Evolutionary conservation across 345 rosid species (phyloP).

Genomic region (Syzygium grande): DNA sequence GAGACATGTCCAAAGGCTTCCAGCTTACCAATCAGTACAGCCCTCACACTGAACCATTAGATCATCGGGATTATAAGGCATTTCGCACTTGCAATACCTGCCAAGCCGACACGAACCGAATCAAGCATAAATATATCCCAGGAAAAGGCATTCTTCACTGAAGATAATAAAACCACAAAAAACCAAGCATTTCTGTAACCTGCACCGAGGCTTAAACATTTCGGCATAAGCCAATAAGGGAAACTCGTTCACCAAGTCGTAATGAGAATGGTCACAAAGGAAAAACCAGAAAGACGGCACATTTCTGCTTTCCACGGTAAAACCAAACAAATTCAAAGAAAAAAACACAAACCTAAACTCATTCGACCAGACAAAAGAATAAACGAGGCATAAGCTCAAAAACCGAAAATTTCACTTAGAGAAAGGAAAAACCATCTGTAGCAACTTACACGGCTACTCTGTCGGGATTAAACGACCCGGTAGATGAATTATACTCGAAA

Average conservation of each 20-base stretch:
- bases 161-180: neutral
- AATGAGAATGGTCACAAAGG: neutral
- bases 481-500: slow-evolving; percentile 82
- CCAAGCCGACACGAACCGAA: slow-evolving; percentile 1
- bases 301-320: neutral
- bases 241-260: neutral
- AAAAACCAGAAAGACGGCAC: neutral
- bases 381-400: neutral
- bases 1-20: neutral
- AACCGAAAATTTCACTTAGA: neutral
- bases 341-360: neutral
- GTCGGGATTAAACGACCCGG: slow-evolving; percentile 89
- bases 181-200: neutral
- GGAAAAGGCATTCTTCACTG: neutral
- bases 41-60: slow-evolving; percentile 95
- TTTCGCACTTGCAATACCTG: slow-evolving; percentile 98
- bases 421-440: neutral
- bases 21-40: slow-evolving; percentile 82
- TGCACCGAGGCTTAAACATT: neutral
- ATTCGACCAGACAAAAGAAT: neutral
- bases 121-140: neutral
- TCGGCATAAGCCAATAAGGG: neutral
- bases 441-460: slow-evolving; percentile 83
- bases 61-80: slow-evolving; percentile 99
- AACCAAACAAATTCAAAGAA: neutral